Evolutionary conservation across 148 eudicot species (phyloP).

Genomic region (Drosera capensis): DNA sequence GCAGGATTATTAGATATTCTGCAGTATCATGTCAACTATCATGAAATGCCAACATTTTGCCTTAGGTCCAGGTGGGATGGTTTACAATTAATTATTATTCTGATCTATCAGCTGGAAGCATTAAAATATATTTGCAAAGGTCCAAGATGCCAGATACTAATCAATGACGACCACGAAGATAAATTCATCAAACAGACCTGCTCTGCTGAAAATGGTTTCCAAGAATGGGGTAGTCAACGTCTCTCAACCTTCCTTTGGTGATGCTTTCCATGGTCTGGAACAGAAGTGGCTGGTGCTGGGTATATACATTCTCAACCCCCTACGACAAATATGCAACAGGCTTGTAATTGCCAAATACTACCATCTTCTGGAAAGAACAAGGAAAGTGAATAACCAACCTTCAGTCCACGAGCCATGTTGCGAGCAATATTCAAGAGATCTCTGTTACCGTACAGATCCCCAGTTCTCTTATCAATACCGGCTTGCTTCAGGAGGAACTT

Average conservation of each 20-base stretch:
- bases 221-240: slow-evolving; percentile 73
- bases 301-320: slow-evolving; percentile 98
- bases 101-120: too few relatives aligned
- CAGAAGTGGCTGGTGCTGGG: slow-evolving; percentile 94
- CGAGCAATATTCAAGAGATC: slow-evolving; percentile 87
- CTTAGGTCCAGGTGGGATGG: too few relatives aligned
- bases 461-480: slow-evolving; percentile 83
- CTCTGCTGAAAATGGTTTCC: slow-evolving; percentile 87
- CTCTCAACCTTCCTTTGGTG: slow-evolving; percentile 72
- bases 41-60: too few relatives aligned
- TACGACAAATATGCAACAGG: slow-evolving; percentile 14
- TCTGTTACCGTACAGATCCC: slow-evolving; percentile 86
- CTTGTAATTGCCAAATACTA: slow-evolving; percentile 9
- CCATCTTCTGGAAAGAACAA: neutral
- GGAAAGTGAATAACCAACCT: slow-evolving; percentile 27
- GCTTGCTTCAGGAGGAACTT: slow-evolving; percentile 95
- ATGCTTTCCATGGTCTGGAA: slow-evolving; percentile 87
- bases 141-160: too few relatives aligned
- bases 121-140: too few relatives aligned
- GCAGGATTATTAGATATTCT: too few relatives aligned
- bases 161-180: too few relatives aligned
- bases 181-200: slow-evolving; percentile 36
- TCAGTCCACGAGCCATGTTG: slow-evolving; percentile 96
- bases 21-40: too few relatives aligned
- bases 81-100: too few relatives aligned